Percentiles rank a stretch among this genome's conserved stretches.
Conservation (phyloP, 306 rosid species). For the Dicorynia guianensis region DNA sequence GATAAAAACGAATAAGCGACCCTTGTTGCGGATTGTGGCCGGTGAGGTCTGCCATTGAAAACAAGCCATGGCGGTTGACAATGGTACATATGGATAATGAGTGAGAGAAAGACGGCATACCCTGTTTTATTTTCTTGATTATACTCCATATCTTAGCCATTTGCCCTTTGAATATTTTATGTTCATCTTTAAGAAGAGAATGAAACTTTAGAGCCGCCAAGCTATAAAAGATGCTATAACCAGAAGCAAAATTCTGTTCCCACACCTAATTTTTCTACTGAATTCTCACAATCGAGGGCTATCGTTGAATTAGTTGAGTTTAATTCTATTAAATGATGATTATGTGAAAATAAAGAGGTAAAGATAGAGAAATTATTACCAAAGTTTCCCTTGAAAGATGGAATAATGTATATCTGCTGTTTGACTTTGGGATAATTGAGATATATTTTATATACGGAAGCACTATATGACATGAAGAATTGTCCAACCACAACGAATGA, state of each 20-base stretch:
- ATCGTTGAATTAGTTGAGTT: too few species aligned
- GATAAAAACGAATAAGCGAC: not conserved
- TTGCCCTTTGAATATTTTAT: not conserved
- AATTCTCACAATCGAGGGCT: too few species aligned
- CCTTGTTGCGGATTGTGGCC: conserved; percentile 5
- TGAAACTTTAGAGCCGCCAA: not conserved
- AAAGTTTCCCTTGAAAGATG: not conserved
- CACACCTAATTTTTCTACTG: too few species aligned
- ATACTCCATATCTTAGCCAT: not conserved
- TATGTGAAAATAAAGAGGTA: too few species aligned
- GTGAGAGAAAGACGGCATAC: not conserved
- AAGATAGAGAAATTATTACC: not conserved
- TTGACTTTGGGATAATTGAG: conserved; percentile 17
- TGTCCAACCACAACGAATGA: not conserved
- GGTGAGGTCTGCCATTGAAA: conserved; percentile 24
- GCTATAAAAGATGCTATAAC: not conserved
- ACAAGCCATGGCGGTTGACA: not conserved
- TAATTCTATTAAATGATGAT: too few species aligned
- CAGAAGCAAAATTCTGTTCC: too few species aligned
- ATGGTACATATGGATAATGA: conserved; percentile 3
- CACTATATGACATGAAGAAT: not conserved
- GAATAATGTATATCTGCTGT: not conserved
- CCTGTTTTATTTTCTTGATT: not conserved
- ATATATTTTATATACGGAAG: not conserved
- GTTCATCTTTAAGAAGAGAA: not conserved